Base-by-base conservation (phyloP, 768 basidiomycete genomes). In the Mycena kentingensis region DNA sequence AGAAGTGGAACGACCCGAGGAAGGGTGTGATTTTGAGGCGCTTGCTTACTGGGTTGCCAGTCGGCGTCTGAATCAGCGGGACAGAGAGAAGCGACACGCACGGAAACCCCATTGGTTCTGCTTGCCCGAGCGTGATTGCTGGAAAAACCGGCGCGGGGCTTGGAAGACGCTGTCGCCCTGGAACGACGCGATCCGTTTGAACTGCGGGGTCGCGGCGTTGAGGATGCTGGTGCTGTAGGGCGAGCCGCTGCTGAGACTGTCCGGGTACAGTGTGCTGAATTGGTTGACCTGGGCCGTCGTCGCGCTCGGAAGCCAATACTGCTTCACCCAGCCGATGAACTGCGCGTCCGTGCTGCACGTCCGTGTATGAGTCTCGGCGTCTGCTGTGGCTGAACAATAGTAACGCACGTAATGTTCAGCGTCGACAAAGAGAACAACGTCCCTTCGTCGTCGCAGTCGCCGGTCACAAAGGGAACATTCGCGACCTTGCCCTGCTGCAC, bases 401-500 rank as follows among this genome's bases (percentile, higher is more conserved):
- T 4, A 26, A 46, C 63, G 29, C 49, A 67, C 68, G 66, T 68
- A 31, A 70, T 55, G 47, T 82, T 81, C 34, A 76, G 51, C 2
- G 71, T 78, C 2, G 78, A 67, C 7, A 78, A 55, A 3, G 78
- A 69, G 58, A 81, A 81, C 0, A 77, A 24, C 0, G 83, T 81
- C 5, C 83, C 84, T 61, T 86, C 84, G 48, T 85, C 84, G 44
- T 84, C 80, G 54, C 73, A 74, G 54, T 81, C 74, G 16, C 80
- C 80, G 1, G 67, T 78, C 24, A 84, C 65, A 55, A 81, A 71
- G 0, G 80, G 80, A 1, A 84, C 67, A 43, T 74, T 71, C 2
- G 80, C 73, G 2, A 82, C 72, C 31, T 64, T 68, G 0, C 77
- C 77, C 34, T 74, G 58, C 31, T 68, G 64, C 1, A 81, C 73